phyloP scores from a whole-genome alignment of 768 basidiomycete genomes.

The Mycena alexandri region DNA sequence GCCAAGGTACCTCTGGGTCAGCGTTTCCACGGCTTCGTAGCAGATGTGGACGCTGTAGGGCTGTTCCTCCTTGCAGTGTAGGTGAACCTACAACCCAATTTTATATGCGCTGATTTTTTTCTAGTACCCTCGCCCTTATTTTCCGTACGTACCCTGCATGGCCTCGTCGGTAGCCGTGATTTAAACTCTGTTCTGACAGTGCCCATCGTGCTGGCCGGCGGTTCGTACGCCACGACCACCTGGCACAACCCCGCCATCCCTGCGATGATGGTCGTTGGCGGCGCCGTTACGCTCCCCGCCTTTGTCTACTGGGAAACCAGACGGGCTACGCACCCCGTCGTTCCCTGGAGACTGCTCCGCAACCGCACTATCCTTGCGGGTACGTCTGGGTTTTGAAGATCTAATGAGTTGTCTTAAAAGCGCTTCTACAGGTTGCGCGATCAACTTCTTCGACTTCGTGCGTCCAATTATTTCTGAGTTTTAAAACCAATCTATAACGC shows the following conservation, averaged over 20 bases:
- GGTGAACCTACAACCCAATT: constrained; percentile 37
- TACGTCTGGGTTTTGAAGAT: constrained; percentile 3
- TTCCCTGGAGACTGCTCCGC: constrained; percentile 60
- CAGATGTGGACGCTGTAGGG: constrained; percentile 53
- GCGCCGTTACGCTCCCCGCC: constrained; percentile 44
- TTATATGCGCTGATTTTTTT: constrained; percentile 32
- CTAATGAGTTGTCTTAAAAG: too few species aligned
- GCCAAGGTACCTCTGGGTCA: constrained; percentile 15
- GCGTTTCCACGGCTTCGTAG: constrained; percentile 23
- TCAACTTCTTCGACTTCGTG: constrained; percentile 65
- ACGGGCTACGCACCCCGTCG: constrained; percentile 58
- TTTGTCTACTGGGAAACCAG: constrained; percentile 54
- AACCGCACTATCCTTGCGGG: constrained; percentile 61
- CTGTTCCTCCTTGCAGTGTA: constrained; percentile 51
- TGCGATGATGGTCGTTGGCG: constrained; percentile 50
- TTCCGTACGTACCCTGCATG: constrained; percentile 31
- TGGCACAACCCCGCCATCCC: constrained; percentile 46
- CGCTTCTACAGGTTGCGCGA: constrained; percentile 48
- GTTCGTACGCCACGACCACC: constrained; percentile 33
- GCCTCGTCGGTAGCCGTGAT: constrained; percentile 41
- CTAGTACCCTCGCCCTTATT: constrained; percentile 32
- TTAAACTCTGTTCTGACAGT: constrained; percentile 33
- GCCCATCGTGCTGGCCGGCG: constrained; percentile 50
- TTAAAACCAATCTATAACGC: too few species aligned
- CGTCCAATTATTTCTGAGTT: too few species aligned